These are phyloP conservation scores for Fusarium nodosum DNA, from an alignment of 2,329 filamentous ascomycete genomes.

Conservation along the genomic window DNA sequence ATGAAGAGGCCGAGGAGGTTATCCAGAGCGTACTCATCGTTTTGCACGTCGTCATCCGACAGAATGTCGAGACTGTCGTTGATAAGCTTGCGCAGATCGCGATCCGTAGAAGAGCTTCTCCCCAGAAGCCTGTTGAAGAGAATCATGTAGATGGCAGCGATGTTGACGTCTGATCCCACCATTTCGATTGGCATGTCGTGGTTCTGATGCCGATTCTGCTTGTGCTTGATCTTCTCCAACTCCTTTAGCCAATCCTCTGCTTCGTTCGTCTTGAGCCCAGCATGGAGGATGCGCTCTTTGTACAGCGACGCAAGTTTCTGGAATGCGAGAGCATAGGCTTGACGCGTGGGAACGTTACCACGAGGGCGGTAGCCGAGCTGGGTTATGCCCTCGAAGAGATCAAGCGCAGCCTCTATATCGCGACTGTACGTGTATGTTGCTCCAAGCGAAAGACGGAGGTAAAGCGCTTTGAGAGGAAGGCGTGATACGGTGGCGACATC, in stretches of 20 bases:
- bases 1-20: conserved; percentile 58
- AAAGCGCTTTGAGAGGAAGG: conserved; percentile 56
- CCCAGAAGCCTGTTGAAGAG: conserved; percentile 55
- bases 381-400: conserved; percentile 55
- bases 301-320: conserved; percentile 57
- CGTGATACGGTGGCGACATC: conserved; percentile 53
- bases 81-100: conserved; percentile 53
- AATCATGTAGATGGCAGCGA: conserved; percentile 58
- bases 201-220: conserved; percentile 57
- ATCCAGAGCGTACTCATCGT: conserved; percentile 59
- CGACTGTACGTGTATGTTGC: conserved; percentile 54
- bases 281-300: conserved; percentile 53
- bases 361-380: conserved; percentile 56
- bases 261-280: conserved; percentile 47
- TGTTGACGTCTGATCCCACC: conserved; percentile 59
- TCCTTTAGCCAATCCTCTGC: conserved; percentile 53
- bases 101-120: conserved; percentile 46
- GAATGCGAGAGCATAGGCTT: conserved; percentile 58
- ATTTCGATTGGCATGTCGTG: conserved; percentile 58
- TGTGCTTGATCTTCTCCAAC: conserved; percentile 54
- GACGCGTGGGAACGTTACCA: conserved; percentile 57
- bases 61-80: conserved; percentile 57
- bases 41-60: conserved; percentile 58
- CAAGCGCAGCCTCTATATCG: conserved; percentile 54
- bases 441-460: conserved; percentile 56